Conservation (phyloP, 2,329 filamentous ascomycete species). For the Cladophialophora bantiana region DNA sequence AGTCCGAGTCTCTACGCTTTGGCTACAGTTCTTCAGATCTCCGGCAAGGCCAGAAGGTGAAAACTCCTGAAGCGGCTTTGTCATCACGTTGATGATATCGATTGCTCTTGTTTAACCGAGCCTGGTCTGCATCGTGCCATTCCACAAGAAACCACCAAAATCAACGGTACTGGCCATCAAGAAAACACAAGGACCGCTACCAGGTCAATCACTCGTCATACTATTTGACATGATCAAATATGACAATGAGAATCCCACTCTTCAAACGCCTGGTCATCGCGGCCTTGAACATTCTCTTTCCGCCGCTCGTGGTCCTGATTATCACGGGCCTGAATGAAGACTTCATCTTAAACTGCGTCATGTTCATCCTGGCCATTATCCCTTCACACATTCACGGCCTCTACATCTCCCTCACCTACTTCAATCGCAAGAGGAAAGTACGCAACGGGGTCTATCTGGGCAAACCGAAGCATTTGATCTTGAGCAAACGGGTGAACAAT, state of each 20-base stretch:
- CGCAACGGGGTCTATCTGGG: slow-evolving; percentile 49
- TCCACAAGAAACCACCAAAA: background rate
- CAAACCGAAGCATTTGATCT: slow-evolving; percentile 45
- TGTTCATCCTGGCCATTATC: slow-evolving; percentile 52
- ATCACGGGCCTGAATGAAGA: slow-evolving; percentile 48
- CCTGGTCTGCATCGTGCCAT: background rate
- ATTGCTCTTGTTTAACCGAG: background rate
- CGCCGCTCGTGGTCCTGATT: slow-evolving; percentile 48
- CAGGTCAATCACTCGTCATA: background rate
- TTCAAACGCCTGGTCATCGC: slow-evolving; percentile 47
- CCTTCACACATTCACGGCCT: slow-evolving; percentile 52
- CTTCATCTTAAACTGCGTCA: slow-evolving; percentile 47
- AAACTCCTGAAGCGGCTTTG: background rate
- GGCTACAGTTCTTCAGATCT: background rate
- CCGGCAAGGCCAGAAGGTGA: background rate
- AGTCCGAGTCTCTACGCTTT: background rate
- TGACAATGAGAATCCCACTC: slow-evolving; percentile 37
- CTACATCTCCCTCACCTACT: slow-evolving; percentile 51
- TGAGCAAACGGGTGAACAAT: slow-evolving; percentile 47
- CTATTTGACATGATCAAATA: background rate
- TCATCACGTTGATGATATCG: background rate
- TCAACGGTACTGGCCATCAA: background rate
- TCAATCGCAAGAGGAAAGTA: slow-evolving; percentile 48
- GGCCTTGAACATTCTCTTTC: slow-evolving; percentile 51
- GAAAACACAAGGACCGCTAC: background rate